Percentiles rank a stretch among this genome's conserved stretches.
Conservation (phyloP, 129 eudicot genomes). For the Kitagawia praeruptora region DNA sequence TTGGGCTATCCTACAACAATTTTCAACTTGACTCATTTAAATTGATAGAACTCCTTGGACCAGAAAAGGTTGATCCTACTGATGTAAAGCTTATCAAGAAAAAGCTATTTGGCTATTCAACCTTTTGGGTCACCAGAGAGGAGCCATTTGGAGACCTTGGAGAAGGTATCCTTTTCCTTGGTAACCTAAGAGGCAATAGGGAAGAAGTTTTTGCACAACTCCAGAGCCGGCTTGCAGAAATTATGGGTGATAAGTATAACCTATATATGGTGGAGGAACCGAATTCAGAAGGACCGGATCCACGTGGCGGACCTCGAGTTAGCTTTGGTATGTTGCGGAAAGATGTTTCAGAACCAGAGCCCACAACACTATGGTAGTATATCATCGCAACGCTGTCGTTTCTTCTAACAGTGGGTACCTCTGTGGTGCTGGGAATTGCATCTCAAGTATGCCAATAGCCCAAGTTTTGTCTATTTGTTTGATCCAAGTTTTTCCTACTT, state of each 20-base stretch:
- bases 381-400: constrained; percentile 81
- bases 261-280: constrained; percentile 98
- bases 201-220: constrained; percentile 81
- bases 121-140: constrained; percentile 93
- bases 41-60: constrained; percentile 93
- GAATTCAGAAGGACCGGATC: constrained; percentile 79
- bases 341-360: constrained; percentile 95
- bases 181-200: constrained; percentile 87
- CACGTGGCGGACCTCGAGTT: constrained; percentile 99
- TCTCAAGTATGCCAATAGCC: constrained; percentile 61
- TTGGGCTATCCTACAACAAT: constrained; percentile 53
- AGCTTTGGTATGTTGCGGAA: constrained; percentile 93
- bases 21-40: constrained; percentile 84
- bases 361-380: constrained; percentile 96
- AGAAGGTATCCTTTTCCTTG: constrained; percentile 94
- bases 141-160: constrained; percentile 94
- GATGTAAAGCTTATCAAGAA: constrained; percentile 88
- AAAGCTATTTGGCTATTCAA: constrained; percentile 84
- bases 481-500: too few species aligned
- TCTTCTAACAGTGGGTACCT: constrained; percentile 88
- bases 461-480: not conserved
- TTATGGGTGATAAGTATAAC: constrained; percentile 92
- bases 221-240: constrained; percentile 60
- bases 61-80: constrained; percentile 89
- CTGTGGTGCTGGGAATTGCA: constrained; percentile 95